Evolutionary conservation across 352 stramenopile genomes (phyloP).

Genomic region (Pilasporangium apinafurcum): DNA sequence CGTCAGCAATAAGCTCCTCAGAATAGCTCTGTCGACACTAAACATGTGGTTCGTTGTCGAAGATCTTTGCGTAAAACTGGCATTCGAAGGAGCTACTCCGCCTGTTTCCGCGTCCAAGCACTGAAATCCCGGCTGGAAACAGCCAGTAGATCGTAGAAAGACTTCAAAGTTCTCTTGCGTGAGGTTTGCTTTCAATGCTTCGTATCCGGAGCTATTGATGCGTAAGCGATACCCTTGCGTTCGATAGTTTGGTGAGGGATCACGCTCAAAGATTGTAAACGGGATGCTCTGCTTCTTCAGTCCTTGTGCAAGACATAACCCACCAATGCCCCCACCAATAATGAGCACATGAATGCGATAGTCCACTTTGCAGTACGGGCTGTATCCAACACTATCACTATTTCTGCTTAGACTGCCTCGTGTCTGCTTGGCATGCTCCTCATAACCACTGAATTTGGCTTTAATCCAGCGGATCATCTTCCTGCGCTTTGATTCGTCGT

Average conservation of each 20-base stretch:
- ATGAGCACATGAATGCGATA: conserved; percentile 29
- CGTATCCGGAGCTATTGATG: conserved; percentile 52
- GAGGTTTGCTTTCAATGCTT: conserved; percentile 45
- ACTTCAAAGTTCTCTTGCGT: conserved; percentile 45
- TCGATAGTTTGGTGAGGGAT: conserved; percentile 54
- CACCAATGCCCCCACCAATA: conserved; percentile 48
- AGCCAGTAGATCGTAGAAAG: conserved; percentile 38
- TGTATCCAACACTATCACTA: background rate
- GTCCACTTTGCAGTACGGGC: conserved; percentile 4
- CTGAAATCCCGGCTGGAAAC: conserved; percentile 43
- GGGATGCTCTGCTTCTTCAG: conserved; percentile 52
- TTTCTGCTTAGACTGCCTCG: conserved; percentile 1
- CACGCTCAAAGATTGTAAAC: conserved; percentile 63
- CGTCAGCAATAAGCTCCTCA: conserved; percentile 31
- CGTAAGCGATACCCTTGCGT: conserved; percentile 54
- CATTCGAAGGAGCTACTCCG: background rate
- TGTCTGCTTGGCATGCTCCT: background rate
- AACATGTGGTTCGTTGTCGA: conserved; percentile 20
- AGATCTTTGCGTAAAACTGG: conserved; percentile 4
- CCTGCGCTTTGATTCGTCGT: conserved; percentile 46
- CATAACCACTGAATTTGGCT: conserved; percentile 20
- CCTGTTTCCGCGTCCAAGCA: conserved; percentile 40
- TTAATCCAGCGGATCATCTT: conserved; percentile 63
- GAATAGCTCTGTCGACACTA: conserved; percentile 37
- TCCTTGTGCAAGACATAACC: conserved; percentile 50